Conservation (phyloP, 2,329 filamentous ascomycete species). For the Scedosporium apiospermum region DNA sequence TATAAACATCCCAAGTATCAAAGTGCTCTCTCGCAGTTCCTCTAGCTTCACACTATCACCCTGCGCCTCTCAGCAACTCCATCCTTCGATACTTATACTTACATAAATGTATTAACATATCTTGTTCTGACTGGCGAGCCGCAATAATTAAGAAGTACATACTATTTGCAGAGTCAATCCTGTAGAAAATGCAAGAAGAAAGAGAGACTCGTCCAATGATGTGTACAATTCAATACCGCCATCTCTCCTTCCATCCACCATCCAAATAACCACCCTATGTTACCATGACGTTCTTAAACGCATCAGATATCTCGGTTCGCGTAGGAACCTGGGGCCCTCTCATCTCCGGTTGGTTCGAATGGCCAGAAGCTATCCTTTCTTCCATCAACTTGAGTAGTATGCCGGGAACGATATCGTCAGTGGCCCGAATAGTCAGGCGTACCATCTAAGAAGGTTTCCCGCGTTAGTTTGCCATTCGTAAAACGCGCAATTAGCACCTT, state of each 20-base stretch:
- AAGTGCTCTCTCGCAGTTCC: too few relatives aligned
- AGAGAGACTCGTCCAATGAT: not conserved
- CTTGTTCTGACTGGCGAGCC: not conserved
- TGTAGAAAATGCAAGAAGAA: not conserved
- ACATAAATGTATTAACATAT: not conserved
- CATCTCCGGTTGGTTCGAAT: constrained; percentile 29
- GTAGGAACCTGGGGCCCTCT: constrained; percentile 23
- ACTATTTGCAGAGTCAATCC: not conserved
- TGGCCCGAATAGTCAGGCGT: constrained; percentile 85
- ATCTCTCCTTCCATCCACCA: not conserved
- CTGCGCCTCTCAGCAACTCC: too few relatives aligned
- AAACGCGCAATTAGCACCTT: not conserved
- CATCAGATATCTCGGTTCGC: constrained; percentile 41
- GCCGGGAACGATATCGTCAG: constrained; percentile 78
- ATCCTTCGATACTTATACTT: too few relatives aligned
- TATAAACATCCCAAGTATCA: too few relatives aligned
- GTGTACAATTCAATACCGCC: not conserved
- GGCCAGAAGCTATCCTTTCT: constrained; percentile 57
- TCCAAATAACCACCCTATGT: constrained; percentile 13
- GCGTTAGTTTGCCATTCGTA: constrained; percentile 12
- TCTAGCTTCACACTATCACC: too few relatives aligned
- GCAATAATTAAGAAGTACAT: not conserved
- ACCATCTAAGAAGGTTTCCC: constrained; percentile 63
- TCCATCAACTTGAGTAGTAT: constrained; percentile 81
- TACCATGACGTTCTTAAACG: constrained; percentile 49